Base-by-base conservation (phyloP, 176 grass and related monocot genomes). In the Ampelocalamus luodianensis region DNA sequence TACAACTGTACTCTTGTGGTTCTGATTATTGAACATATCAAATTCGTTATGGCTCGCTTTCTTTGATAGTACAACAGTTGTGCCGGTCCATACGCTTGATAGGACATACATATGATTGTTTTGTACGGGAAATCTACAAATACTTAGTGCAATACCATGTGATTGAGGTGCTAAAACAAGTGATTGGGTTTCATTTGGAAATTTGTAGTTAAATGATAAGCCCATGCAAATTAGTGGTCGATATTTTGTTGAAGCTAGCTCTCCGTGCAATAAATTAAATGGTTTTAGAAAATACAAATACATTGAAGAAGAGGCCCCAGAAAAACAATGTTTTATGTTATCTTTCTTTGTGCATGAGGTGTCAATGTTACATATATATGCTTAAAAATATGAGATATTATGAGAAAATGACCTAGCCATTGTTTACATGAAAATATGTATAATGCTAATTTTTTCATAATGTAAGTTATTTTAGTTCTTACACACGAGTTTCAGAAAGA, bases 71-170 rank as follows among this genome's bases (percentile, higher is more conserved):
- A 72, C 40, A 54, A 39, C 42, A 64, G 17, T 18, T 39, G 58
- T 12, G n/a, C 4, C 2, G 40, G 23, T 34, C 32, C 74, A 38
- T 51, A 59, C 22, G 43, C 9, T 71, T 61, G 76, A 76, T 40
- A 27, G 62, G 82, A 67, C 18, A 74, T n/a, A 62, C 42, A 38
- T 24, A 62, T 50, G 26, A 64, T 84, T 76, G 36, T 56, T 67
- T 20, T 53, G 62, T 77, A 68, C 36, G 72, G 72, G 65, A 58
- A 56, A 43, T 26, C 8, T 76, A 44, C 8, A 10, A 20, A 76
- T 66, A 32, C 37, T 71, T 15, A 8, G 18, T 76, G 71, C 71
- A 74, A 76, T 39, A 38, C 51, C 26, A 54, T 13, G 66, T 59
- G 50, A 71, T 71, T 18, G 38, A 59, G 49, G 38, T 55, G 36